Conservation (phyloP, 116 monocot species). For the Trichopus zeylanicus region DNA sequence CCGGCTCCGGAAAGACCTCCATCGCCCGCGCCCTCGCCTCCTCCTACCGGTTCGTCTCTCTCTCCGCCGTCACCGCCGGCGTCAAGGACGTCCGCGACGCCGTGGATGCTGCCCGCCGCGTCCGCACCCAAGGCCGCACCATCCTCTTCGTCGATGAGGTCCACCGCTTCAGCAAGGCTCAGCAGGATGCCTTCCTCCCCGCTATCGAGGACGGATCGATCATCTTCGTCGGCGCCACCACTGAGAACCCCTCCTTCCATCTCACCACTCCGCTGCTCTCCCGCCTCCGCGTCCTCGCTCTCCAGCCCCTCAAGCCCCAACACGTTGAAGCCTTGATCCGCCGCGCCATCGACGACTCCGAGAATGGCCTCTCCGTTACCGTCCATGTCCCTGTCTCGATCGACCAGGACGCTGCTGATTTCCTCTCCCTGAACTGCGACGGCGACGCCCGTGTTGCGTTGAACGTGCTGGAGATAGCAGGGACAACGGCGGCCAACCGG, state of each 20-base stretch:
- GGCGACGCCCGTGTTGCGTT: conserved; percentile 77
- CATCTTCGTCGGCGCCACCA: conserved; percentile 73
- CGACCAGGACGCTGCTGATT: conserved; percentile 38
- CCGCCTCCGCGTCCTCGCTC: conserved; percentile 61
- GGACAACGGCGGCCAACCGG: conserved; percentile 21
- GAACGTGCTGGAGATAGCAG: conserved; percentile 54
- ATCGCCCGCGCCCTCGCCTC: conserved; percentile 58
- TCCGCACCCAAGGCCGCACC: conserved; percentile 10
- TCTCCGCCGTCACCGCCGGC: conserved; percentile 69
- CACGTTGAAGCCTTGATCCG: conserved; percentile 27
- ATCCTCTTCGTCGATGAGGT: conserved; percentile 80
- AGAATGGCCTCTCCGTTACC: conserved; percentile 31
- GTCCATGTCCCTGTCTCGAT: conserved; percentile 11
- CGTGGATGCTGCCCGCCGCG: conserved; percentile 24
- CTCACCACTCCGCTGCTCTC: conserved; percentile 80
- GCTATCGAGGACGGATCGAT: conserved; percentile 77
- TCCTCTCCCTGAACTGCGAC: conserved; percentile 58
- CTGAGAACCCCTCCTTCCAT: conserved; percentile 90
- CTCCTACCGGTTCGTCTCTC: conserved; percentile 41
- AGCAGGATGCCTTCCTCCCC: conserved; percentile 75
- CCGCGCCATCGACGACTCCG: conserved; percentile 34
- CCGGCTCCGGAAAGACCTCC: conserved; percentile 77
- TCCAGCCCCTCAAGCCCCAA: conserved; percentile 37
- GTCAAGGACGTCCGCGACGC: conserved; percentile 61
- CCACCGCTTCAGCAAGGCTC: conserved; percentile 61